phyloP scores from a whole-genome alignment of 2,329 filamentous ascomycete genomes.

The Pestalotiopsis sp. region DNA sequence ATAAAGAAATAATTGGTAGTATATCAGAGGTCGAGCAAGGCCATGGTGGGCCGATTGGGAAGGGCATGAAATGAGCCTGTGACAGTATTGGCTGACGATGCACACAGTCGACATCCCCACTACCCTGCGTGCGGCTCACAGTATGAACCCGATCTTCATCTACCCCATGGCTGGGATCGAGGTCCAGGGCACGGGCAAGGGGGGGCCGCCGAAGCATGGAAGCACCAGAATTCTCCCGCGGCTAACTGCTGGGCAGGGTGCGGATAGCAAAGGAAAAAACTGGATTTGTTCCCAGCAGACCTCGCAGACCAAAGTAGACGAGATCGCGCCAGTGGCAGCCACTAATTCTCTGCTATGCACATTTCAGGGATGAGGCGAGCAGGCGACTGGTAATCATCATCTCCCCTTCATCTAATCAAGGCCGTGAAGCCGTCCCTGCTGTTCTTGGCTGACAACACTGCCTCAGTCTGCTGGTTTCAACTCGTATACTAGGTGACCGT shows the following conservation, averaged over 20 bases:
- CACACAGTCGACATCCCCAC: not conserved
- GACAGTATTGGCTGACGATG: not conserved
- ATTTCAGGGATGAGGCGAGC: slow-evolving; percentile 2
- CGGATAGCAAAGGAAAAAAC: not conserved
- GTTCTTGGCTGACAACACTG: not conserved
- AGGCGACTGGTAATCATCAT: slow-evolving; percentile 7
- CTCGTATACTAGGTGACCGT: not conserved
- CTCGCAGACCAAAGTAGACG: not conserved
- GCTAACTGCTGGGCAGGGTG: not conserved
- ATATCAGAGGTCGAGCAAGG: not conserved
- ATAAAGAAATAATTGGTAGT: not conserved
- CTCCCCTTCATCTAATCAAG: slow-evolving; percentile 4
- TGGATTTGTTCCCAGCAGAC: not conserved
- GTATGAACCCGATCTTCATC: not conserved
- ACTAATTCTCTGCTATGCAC: slow-evolving; percentile 3
- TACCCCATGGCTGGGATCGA: not conserved
- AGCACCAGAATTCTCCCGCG: not conserved
- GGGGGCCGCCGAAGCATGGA: not conserved
- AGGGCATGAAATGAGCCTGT: not conserved
- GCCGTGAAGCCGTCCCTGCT: not conserved
- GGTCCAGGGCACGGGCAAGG: not conserved
- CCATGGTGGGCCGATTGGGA: not conserved
- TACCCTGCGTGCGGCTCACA: not conserved
- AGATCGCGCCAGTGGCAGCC: not conserved
- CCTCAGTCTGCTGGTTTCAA: not conserved